Evolutionary conservation across 176 grass and related monocot species (phyloP).

Genomic region (Oropetium thomaeum): DNA sequence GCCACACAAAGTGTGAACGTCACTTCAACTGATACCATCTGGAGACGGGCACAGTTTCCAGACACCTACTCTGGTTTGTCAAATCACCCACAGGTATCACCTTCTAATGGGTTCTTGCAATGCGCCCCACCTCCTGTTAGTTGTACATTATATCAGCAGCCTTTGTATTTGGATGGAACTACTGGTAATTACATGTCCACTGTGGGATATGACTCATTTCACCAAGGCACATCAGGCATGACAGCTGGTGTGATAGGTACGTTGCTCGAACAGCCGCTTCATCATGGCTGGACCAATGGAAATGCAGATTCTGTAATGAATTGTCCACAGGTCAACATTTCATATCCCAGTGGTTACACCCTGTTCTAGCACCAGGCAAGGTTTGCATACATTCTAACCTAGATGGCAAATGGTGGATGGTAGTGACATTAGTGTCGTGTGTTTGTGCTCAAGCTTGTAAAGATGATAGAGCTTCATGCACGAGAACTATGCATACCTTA

Average conservation of each 20-base stretch:
- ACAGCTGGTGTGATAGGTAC: constrained; percentile 19
- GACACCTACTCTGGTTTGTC: constrained; percentile 27
- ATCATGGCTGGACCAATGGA: constrained; percentile 32
- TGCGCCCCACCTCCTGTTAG: not conserved
- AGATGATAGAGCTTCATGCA: constrained; percentile 32
- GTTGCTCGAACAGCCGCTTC: constrained; percentile 7
- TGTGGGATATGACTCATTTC: constrained; percentile 26
- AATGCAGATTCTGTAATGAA: constrained; percentile 32
- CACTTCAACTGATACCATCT: constrained; percentile 9
- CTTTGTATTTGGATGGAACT: constrained; percentile 32
- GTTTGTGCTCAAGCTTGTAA: constrained; percentile 47
- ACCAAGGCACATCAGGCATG: constrained; percentile 25
- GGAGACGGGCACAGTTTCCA: constrained; percentile 7
- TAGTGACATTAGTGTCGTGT: not conserved
- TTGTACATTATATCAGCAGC: constrained; percentile 20
- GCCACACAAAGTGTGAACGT: constrained; percentile 8
- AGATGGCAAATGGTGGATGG: constrained; percentile 37
- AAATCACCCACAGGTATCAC: constrained; percentile 18
- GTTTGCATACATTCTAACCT: constrained; percentile 41
- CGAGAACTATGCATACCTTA: constrained; percentile 28
- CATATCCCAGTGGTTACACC: constrained; percentile 32
- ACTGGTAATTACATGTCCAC: constrained; percentile 28
- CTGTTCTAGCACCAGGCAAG: constrained; percentile 34
- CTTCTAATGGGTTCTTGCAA: constrained; percentile 18
- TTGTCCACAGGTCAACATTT: constrained; percentile 18